phyloP scores from a whole-genome alignment of 257 asterid genomes.

The Perilla frutescens region DNA sequence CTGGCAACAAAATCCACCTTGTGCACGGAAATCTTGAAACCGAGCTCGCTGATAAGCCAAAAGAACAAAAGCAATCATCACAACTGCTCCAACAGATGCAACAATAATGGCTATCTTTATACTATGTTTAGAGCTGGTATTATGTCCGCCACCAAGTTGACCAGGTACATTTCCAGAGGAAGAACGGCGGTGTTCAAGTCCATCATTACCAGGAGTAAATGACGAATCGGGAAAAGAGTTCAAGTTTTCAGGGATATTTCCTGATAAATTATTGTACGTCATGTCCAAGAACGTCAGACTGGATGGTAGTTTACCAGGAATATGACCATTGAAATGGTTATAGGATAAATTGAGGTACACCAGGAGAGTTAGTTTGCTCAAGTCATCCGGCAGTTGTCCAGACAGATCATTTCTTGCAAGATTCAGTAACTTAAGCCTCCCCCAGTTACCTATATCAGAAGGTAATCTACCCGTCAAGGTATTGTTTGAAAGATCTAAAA shows the following conservation, averaged over 20 bases:
- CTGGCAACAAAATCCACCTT: conserved; percentile 55
- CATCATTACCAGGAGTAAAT: conserved; percentile 70
- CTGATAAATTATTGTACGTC: conserved; percentile 69
- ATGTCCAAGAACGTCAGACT: conserved; percentile 63
- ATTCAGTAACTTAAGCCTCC: conserved; percentile 69
- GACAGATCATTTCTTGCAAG: conserved; percentile 71
- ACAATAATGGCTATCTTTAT: conserved; percentile 72
- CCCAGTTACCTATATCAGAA: conserved; percentile 69
- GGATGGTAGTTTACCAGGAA: conserved; percentile 65
- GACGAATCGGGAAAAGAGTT: conserved; percentile 61
- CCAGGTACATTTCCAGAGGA: conserved; percentile 38
- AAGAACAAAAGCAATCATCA: conserved; percentile 75
- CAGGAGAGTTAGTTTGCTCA: conserved; percentile 65
- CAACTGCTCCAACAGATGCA: conserved; percentile 76
- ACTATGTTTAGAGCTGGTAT: conserved; percentile 49
- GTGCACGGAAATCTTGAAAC: conserved; percentile 51
- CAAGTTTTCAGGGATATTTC: conserved; percentile 72
- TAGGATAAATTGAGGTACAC: conserved; percentile 74
- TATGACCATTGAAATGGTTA: conserved; percentile 67
- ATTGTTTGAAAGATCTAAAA: conserved; percentile 81
- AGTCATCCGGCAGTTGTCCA: conserved; percentile 70
- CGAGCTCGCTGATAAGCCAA: conserved; percentile 75
- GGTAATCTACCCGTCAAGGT: conserved; percentile 67
- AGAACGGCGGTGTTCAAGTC: conserved; percentile 33
- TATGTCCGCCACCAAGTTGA: conserved; percentile 24